Evolutionary conservation across 305 asterid genomes (phyloP).

Genomic region (Fraxinus albicans): DNA sequence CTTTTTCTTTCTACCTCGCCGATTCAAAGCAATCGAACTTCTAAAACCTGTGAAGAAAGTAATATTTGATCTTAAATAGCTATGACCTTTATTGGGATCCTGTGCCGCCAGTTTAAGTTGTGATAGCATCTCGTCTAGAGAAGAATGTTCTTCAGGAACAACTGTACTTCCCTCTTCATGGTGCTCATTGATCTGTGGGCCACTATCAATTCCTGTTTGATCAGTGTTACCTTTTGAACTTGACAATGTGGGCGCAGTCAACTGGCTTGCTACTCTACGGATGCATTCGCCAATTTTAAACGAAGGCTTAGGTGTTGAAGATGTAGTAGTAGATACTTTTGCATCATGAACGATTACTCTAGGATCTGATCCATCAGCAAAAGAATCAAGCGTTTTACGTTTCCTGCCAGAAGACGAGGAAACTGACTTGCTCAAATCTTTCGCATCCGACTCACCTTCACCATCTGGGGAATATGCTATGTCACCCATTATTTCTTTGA

Average conservation of each 20-base stretch:
- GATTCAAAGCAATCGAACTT: constrained; percentile 51
- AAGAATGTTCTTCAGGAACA: constrained; percentile 47
- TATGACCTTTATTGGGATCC: constrained; percentile 52
- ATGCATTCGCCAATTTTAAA: constrained; percentile 93
- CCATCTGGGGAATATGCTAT: constrained; percentile 44
- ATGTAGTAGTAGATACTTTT: constrained; percentile 40
- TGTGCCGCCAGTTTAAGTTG: constrained; percentile 66
- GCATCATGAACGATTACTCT: constrained; percentile 47
- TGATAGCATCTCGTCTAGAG: constrained; percentile 56
- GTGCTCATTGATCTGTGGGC: constrained; percentile 35
- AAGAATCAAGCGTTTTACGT: constrained; percentile 52
- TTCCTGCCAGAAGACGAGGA: constrained; percentile 43
- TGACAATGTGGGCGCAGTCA: constrained; percentile 59
- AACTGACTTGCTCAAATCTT: constrained; percentile 29
- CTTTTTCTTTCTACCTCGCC: constrained; percentile 62
- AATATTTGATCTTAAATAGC: constrained; percentile 29
- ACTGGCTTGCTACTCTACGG: constrained; percentile 82
- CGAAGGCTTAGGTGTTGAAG: constrained; percentile 65
- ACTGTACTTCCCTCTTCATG: constrained; percentile 35
- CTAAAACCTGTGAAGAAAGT: constrained; percentile 64
- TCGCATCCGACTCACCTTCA: constrained; percentile 46
- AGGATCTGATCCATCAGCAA: constrained; percentile 47
- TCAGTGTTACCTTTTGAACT: constrained; percentile 36
- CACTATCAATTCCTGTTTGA: constrained; percentile 38
- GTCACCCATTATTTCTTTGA: constrained; percentile 56